phyloP scores from a whole-genome alignment of 1,284 basidiomycete genomes.

The Leccinum subatratum region DNA sequence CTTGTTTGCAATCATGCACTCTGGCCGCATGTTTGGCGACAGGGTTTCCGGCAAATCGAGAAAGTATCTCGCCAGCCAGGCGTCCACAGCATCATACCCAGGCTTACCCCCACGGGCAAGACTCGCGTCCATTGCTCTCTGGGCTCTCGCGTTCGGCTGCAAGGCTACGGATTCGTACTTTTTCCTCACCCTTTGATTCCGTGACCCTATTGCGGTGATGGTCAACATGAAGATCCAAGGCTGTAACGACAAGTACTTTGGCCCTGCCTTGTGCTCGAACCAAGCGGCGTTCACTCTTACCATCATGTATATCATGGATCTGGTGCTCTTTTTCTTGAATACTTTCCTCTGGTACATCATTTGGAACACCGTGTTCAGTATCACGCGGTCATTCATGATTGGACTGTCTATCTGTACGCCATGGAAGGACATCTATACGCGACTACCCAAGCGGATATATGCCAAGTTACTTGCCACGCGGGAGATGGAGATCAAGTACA shows the following conservation, averaged over 20 bases:
- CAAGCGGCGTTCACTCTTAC: conserved; percentile 89
- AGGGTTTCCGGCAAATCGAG: conserved; percentile 87
- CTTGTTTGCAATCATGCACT: conserved; percentile 83
- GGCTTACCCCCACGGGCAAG: conserved; percentile 57
- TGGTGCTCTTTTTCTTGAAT: conserved; percentile 92
- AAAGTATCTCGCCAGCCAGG: conserved; percentile 93
- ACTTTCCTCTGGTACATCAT: conserved; percentile 98
- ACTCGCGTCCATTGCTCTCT: conserved; percentile 71
- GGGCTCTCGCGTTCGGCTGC: conserved; percentile 89
- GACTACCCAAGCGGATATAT: conserved; percentile 92
- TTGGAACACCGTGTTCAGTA: conserved; percentile 93
- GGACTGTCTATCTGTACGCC: conserved; percentile 96
- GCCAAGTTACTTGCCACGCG: conserved; percentile 85
- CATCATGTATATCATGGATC: conserved; percentile 96
- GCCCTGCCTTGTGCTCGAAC: conserved; percentile 74
- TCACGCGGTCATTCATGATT: conserved; percentile 83
- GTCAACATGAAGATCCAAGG: conserved; percentile 87
- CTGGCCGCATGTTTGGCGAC: conserved; percentile 93
- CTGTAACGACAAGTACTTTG: conserved; percentile 82
- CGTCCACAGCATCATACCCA: conserved; percentile 93
- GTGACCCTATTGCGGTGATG: conserved; percentile 86
- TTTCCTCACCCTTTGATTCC: conserved; percentile 91
- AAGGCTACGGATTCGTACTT: conserved; percentile 95
- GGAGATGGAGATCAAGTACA: conserved; percentile 96
- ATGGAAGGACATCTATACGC: conserved; percentile 91